These are phyloP conservation scores for Metschnikowia baotianmanensis DNA, from an alignment of 805 yeast genomes.

Conservation along the genomic window DNA sequence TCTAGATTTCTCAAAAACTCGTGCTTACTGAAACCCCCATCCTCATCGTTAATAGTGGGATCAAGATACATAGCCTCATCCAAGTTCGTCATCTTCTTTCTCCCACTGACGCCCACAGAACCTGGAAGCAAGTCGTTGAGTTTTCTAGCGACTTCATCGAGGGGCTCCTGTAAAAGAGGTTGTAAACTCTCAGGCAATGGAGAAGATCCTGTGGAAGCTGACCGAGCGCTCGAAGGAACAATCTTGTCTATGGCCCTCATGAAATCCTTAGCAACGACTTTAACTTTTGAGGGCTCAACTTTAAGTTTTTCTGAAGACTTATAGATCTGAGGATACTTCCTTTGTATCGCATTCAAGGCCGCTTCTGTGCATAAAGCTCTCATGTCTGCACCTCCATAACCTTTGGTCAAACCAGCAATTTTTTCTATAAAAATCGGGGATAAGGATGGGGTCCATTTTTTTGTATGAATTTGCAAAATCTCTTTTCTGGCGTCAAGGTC, in stretches of 20 bases:
- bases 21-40: slow-evolving; percentile 69
- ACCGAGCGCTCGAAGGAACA: slow-evolving; percentile 89
- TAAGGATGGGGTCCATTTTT: slow-evolving; percentile 81
- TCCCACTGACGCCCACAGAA: slow-evolving; percentile 32
- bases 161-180: slow-evolving; percentile 58
- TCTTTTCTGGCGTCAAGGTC: slow-evolving; percentile 73
- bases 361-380: slow-evolving; percentile 95
- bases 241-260: slow-evolving; percentile 81
- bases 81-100: slow-evolving; percentile 51
- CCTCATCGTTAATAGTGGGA: slow-evolving; percentile 51
- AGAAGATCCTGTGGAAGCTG: slow-evolving; percentile 67
- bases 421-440: slow-evolving; percentile 54
- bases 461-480: slow-evolving; percentile 82
- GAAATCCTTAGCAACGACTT: slow-evolving; percentile 79
- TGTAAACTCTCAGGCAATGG: slow-evolving; percentile 75
- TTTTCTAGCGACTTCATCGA: slow-evolving; percentile 44
- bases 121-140: slow-evolving; percentile 62
- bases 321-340: slow-evolving; percentile 92
- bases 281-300: slow-evolving; percentile 69
- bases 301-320: slow-evolving; percentile 65
- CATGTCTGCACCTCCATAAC: slow-evolving; percentile 97
- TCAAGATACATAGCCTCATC: slow-evolving; percentile 71
- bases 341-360: slow-evolving; percentile 86
- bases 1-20: slow-evolving; percentile 52
- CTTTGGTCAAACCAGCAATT: slow-evolving; percentile 81